Evolutionary conservation across 2,329 filamentous ascomycete genomes (phyloP), one percentile per base, ranked within the genome.

Genomic region (Botrytis elliptica): DNA sequence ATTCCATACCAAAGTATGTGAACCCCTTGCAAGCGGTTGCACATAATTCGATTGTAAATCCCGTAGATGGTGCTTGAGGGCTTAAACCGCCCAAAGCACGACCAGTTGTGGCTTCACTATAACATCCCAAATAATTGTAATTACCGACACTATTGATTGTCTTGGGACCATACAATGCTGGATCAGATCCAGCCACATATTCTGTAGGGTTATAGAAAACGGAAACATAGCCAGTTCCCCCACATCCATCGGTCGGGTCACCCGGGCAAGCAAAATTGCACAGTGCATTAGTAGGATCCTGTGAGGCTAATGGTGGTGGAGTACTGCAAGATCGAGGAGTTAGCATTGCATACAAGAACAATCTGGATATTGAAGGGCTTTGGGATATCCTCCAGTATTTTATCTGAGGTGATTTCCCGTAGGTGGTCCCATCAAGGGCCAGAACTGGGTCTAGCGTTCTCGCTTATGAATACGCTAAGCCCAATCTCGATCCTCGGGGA

Each of bases 51-150:
- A 82, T 75, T 9, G 79, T 79, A 36, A 76, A 75, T 16, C 75
- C 75, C 57, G 57, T 70, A 16, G 70, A 33, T 38, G 74, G 75
- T 44, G 73, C 74, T 49, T 70, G 55, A 2, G 75, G 75, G 10
- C 64, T 57, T 75, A 79, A 79, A 18, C 66, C 74, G 57, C 49
- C 59, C 18, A 78, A 60, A 20, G 77, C 77, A 25, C 78, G 71
- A 38, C 71, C 75, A 36, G 12, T 75, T 14, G 72, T 75, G 10
- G 65, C 75, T 72, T 83, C 82, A 40, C 76, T 79, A 70, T 82
- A 83, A 62, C 82, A 83, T n/a, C 82, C 82, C 14, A 81, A 68
- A 66, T 79, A 80, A 33, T 76, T 75, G 65, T 79, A 80, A 52
- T 66, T 74, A 18, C 76, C 79, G n/a, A 77, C 71, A 14, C 40